A percentile compares a stretch with the other conserved stretches of the same genome.
Evolutionary conservation across 192 early-diverging fungal species (phyloP).

Genomic region (Coemansia sp.): DNA sequence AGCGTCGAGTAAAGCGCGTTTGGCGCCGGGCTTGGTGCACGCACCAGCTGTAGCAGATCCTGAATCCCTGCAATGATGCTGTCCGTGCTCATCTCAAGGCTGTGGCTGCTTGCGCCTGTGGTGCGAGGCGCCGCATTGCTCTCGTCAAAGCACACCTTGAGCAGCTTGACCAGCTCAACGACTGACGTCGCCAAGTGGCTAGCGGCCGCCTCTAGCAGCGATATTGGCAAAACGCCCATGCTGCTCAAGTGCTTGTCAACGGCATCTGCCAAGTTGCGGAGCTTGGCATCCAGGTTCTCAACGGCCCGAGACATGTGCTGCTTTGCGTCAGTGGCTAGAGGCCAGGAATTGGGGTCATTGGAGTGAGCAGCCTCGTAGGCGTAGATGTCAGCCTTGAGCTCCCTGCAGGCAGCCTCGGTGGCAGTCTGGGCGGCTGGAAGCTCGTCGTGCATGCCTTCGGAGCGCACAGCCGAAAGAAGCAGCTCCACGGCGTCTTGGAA

Average conservation of each 20-base stretch:
- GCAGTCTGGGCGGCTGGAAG: conserved; percentile 72
- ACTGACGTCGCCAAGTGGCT: conserved; percentile 75
- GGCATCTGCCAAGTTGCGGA: conserved; percentile 68
- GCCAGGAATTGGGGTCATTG: conserved; percentile 34
- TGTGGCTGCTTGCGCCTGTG: conserved; percentile 1
- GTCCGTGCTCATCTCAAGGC: conserved; percentile 51
- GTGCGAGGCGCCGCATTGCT: conserved; percentile 39
- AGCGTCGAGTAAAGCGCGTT: conserved; percentile 42
- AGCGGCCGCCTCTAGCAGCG: conserved; percentile 78
- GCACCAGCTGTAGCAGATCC: conserved; percentile 44
- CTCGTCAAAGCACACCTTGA: conserved; percentile 51
- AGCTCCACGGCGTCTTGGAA: conserved; percentile 85
- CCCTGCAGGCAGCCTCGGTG: conserved; percentile 78
- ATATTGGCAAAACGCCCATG: conserved; percentile 63
- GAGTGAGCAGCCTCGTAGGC: conserved; percentile 55
- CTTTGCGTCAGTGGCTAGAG: conserved; percentile 53
- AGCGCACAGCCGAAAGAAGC: conserved; percentile 71
- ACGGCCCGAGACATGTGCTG: conserved; percentile 27
- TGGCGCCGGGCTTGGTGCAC: conserved; percentile 28
- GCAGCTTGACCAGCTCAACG: conserved; percentile 69
- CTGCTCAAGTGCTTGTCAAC: conserved; percentile 78
- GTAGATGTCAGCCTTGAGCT: conserved; percentile 81
- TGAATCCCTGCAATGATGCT: conserved; percentile 50
- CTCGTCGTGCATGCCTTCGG: conserved; percentile 68
- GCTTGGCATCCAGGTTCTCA: conserved; percentile 34